Evolutionary conservation across 768 basidiomycete genomes (phyloP), one percentile per base, ranked within the genome.

Genomic region (Pleurotus salmoneostramineus): DNA sequence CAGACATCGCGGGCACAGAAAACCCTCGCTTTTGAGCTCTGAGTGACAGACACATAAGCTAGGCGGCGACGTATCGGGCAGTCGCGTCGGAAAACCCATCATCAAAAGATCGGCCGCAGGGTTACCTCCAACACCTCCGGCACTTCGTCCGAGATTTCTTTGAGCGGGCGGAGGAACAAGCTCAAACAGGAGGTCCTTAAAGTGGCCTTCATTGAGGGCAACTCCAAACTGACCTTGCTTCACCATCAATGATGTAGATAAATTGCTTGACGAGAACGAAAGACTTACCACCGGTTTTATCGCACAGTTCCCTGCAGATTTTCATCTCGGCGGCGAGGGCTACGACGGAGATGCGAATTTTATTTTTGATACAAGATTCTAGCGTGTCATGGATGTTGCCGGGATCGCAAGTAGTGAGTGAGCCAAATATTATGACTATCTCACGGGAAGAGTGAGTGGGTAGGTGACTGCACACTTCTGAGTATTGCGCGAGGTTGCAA

Each of bases 271-370:
- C 17, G 12, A 56, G 57, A 17, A 50, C 43, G 33, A 43, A 45
- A 32, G 36, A 51, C 84, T 54, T 61, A 93, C 97, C 97, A 59
- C 93, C 92, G 1, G 96, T 95, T 70, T 91, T 89, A 56, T 93
- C 91, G 63, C 89, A 91, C 17, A 98, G 79, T 47, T 95, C 89
- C 37, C 93, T 86, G 66, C 95, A 98, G 36, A 99, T 92, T 70
- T 98, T 98, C 89, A 98, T 96, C 71, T 98, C 97, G 5, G 97
- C 97, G 0, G 95, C 91, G 35, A 99, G 83, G 1, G 95, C 93
- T 37, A 99, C 93, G 54, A 98, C 84, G 3, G 89, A 95, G 61
- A 98, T 89, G 42, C 95, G 90, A 56, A 97, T 89, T 68, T 88
- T 91, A 68, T 87, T 88, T 61, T 83, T 83, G 56, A 91, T 76